These are phyloP conservation scores for Pleurotus ostreatus DNA, from an alignment of 768 basidiomycete species.

Conservation along the genomic window DNA sequence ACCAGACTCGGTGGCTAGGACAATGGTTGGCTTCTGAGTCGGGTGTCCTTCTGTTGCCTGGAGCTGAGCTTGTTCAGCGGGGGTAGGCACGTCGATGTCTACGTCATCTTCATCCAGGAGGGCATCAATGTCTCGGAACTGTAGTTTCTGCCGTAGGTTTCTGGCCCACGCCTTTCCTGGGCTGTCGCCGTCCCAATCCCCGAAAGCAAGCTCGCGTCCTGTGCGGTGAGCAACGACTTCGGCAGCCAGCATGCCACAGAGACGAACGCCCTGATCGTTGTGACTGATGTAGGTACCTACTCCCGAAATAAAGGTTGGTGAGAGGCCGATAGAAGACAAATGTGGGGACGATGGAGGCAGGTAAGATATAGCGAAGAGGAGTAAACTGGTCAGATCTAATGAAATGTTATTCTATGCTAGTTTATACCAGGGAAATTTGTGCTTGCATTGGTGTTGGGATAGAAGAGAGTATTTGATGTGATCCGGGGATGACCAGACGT, in stretches of 20 bases:
- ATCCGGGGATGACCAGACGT: constrained; percentile 71
- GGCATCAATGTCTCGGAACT: constrained; percentile 49
- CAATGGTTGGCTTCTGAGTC: constrained; percentile 14
- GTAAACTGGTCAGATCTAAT: constrained; percentile 68
- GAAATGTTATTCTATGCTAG: not conserved
- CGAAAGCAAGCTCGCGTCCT: constrained; percentile 72
- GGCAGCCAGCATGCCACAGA: constrained; percentile 90
- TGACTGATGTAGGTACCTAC: constrained; percentile 78
- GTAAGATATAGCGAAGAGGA: constrained; percentile 63
- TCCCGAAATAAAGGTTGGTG: constrained; percentile 59
- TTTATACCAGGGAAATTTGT: not conserved
- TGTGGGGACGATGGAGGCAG: constrained; percentile 48
- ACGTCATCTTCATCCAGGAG: constrained; percentile 19
- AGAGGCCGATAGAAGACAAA: constrained; percentile 44
- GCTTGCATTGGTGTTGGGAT: constrained; percentile 71
- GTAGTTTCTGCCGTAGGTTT: constrained; percentile 49
- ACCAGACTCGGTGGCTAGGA: constrained; percentile 22
- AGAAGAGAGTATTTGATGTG: constrained; percentile 80
- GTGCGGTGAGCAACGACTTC: constrained; percentile 67
- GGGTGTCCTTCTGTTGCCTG: not conserved
- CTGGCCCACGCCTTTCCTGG: constrained; percentile 64
- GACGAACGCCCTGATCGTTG: constrained; percentile 68
- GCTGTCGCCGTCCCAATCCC: constrained; percentile 77
- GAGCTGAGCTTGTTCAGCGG: not conserved
- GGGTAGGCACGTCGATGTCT: not conserved